These are phyloP conservation scores for Gentiana dahurica DNA, from an alignment of 257 asterid species.

Conservation along the genomic window DNA sequence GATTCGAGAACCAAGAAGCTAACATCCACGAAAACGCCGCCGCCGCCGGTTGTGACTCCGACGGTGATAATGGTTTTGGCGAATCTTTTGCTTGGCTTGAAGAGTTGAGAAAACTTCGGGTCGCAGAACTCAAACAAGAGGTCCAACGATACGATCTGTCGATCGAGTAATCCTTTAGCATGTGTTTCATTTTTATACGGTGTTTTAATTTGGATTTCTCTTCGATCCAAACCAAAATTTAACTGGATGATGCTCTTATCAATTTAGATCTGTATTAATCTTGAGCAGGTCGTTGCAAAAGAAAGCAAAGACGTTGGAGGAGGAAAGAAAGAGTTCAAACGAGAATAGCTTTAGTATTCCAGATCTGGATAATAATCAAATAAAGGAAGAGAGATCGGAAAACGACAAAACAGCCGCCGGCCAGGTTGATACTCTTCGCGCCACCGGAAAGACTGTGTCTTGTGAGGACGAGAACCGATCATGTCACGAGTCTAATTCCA, in stretches of 20 bases:
- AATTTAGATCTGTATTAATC: conserved; percentile 16
- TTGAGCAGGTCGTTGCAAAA: conserved; percentile 30
- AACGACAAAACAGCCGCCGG: conserved; percentile 18
- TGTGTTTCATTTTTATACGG: no score
- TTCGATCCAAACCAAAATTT: neutral
- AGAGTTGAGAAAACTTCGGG: conserved; percentile 28
- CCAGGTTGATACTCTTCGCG: conserved; percentile 9
- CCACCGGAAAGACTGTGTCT: conserved; percentile 13
- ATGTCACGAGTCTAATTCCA: conserved; percentile 29
- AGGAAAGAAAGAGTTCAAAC: conserved; percentile 25
- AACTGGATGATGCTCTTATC: conserved; percentile 5
- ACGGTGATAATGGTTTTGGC: neutral
- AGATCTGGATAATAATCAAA: conserved; percentile 29
- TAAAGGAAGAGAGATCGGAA: conserved; percentile 20
- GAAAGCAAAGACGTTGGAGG: conserved; percentile 34
- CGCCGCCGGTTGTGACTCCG: conserved; percentile 7
- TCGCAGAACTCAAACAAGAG: conserved; percentile 29
- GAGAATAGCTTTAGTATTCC: conserved; percentile 14
- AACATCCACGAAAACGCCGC: conserved; percentile 3
- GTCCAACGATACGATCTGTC: conserved; percentile 30
- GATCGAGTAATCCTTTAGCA: conserved; percentile 21
- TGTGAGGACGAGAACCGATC: conserved; percentile 26
- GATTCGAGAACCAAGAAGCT: conserved; percentile 12
- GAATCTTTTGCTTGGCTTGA: conserved; percentile 23
- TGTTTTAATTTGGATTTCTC: neutral